Percentiles rank a stretch among this genome's conserved stretches.
phyloP scores from a whole-genome alignment of 2,329 filamentous ascomycete genomes.

The Neofusicoccum kwambonambiense region DNA sequence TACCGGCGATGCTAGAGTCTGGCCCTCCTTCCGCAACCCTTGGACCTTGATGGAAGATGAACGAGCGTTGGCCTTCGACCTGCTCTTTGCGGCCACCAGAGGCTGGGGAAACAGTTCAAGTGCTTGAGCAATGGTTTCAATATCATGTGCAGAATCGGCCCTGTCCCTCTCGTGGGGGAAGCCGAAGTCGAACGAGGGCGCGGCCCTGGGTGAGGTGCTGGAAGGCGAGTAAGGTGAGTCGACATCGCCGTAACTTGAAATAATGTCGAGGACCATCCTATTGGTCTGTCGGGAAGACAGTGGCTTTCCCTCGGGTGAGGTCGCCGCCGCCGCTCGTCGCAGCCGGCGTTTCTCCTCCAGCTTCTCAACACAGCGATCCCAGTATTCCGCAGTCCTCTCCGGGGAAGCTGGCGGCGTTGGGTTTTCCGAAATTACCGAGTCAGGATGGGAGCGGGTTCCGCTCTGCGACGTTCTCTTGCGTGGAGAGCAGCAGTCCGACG shows the following conservation, averaged over 20 bases:
- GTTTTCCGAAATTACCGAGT: constrained; percentile 2
- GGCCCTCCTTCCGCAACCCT: constrained; percentile 13
- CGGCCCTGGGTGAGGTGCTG: neutral
- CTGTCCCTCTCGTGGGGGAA: constrained; percentile 10
- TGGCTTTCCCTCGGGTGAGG: neutral
- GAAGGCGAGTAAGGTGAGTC: neutral
- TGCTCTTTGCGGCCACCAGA: neutral
- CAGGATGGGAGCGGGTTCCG: constrained; percentile 10
- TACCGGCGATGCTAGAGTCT: constrained; percentile 5
- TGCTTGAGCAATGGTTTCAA: neutral
- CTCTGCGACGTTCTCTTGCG: neutral
- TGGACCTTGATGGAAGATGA: constrained; percentile 3
- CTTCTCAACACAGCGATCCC: constrained; percentile 13
- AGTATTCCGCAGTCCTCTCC: constrained; percentile 16
- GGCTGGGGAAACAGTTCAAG: neutral
- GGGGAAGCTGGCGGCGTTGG: constrained; percentile 9
- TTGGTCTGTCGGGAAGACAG: neutral
- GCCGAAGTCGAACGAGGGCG: constrained; percentile 9
- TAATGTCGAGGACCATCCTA: constrained; percentile 14
- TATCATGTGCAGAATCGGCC: constrained; percentile 17
- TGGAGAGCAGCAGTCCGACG: neutral
- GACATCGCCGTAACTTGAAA: constrained; percentile 3
- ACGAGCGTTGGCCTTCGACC: neutral
- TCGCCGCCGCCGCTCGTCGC: neutral
- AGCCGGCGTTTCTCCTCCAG: constrained; percentile 8